These are phyloP conservation scores for Rhizophora mangle DNA, from an alignment of 345 rosid species.

Conservation along the genomic window DNA sequence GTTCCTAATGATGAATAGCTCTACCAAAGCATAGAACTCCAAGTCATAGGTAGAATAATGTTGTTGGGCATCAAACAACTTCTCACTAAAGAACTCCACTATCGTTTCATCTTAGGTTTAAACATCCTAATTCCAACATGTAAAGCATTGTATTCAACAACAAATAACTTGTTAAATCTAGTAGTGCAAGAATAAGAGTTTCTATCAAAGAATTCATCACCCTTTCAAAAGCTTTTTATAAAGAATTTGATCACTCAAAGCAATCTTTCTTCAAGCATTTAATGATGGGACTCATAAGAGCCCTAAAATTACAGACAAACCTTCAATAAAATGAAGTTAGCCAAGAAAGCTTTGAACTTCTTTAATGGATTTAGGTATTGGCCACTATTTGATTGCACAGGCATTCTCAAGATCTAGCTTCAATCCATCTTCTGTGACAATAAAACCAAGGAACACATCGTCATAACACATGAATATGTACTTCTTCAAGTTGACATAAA, in stretches of 20 bases:
- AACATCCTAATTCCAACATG: background rate
- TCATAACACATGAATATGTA: no score
- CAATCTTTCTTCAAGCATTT: background rate
- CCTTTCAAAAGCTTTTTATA: background rate
- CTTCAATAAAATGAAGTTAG: background rate
- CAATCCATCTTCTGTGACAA: no score
- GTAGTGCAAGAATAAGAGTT: background rate
- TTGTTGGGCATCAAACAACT: background rate
- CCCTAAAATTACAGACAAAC: background rate
- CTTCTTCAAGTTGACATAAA: no score
- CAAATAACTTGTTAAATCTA: background rate
- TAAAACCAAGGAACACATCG: no score
- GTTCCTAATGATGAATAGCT: background rate
- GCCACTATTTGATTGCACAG: no score
- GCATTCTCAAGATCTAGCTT: background rate
- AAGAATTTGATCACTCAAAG: background rate
- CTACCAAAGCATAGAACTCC: background rate
- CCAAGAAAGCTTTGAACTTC: background rate
- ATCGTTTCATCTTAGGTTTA: background rate
- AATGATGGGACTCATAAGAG: background rate
- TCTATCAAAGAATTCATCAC: background rate
- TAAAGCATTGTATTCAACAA: conserved; percentile 6
- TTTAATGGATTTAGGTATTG: background rate
- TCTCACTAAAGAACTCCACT: background rate
- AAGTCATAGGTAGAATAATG: background rate